These are phyloP conservation scores for Apophysomyces variabilis DNA, from an alignment of 371 early-diverging fungal species.

Conservation along the genomic window DNA sequence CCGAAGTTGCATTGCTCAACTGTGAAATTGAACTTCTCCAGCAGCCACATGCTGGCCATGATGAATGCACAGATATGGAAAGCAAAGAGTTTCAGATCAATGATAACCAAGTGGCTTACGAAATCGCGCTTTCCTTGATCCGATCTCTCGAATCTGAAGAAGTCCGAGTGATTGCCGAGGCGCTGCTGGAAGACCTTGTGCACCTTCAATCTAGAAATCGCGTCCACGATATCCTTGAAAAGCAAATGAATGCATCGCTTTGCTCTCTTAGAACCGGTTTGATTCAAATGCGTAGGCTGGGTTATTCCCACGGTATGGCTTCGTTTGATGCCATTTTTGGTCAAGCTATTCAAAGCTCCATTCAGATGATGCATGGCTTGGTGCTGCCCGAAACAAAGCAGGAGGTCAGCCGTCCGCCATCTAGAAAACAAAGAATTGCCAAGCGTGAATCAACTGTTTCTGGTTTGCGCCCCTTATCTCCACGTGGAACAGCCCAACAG, in stretches of 20 bases:
- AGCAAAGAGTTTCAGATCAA: conserved; percentile 6
- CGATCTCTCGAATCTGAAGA: conserved; percentile 43
- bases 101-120: conserved; percentile 20
- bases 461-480: not conserved
- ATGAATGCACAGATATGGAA: conserved; percentile 23
- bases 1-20: conserved; percentile 28
- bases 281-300: conserved; percentile 20
- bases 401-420: conserved; percentile 1
- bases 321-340: conserved; percentile 13
- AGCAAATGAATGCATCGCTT: conserved; percentile 15
- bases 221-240: conserved; percentile 1
- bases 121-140: conserved; percentile 38
- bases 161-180: conserved; percentile 33
- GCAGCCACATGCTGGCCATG: conserved; percentile 14
- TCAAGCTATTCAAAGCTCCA: conserved; percentile 14
- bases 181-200: conserved; percentile 36
- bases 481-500: not conserved
- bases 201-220: conserved; percentile 23
- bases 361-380: conserved; percentile 13
- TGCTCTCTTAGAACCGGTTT: conserved; percentile 18
- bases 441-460: not conserved
- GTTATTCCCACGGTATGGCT: conserved; percentile 1
- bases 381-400: conserved; percentile 8
- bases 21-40: conserved; percentile 19
- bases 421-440: not conserved